Evolutionary conservation across 257 asterid genomes (phyloP).

Genomic region (Penstemon eatonii): DNA sequence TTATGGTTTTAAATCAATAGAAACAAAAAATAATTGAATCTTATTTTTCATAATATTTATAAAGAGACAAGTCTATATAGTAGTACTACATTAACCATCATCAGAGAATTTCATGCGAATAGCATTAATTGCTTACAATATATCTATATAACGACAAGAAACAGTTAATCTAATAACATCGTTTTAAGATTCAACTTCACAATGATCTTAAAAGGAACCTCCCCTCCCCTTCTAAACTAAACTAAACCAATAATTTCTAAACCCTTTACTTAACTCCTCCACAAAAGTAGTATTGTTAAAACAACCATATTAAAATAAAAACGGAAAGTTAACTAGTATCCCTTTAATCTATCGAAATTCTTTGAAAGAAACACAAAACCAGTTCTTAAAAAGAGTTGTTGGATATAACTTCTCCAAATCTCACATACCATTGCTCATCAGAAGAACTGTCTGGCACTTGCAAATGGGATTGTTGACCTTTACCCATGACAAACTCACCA

Average conservation of each 20-base stretch:
- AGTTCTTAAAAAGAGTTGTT: constrained; percentile 56
- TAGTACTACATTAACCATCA: neutral
- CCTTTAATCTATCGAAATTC: neutral
- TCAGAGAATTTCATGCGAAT: neutral
- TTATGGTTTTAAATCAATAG: too few species aligned
- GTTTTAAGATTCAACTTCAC: neutral
- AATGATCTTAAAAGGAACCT: neutral
- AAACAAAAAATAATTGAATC: too few species aligned
- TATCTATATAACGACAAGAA: neutral
- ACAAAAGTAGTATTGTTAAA: neutral
- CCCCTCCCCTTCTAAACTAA: neutral
- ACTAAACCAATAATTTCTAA: neutral
- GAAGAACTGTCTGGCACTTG: constrained; percentile 44
- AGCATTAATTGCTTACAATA: constrained; percentile 1
- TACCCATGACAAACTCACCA: constrained; percentile 49
- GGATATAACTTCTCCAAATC: constrained; percentile 84
- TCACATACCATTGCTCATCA: constrained; percentile 82
- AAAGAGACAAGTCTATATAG: neutral
- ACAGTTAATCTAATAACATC: neutral
- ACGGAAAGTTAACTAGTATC: neutral
- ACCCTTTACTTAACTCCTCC: neutral
- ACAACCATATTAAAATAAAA: constrained; percentile 6
- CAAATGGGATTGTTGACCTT: constrained; percentile 43
- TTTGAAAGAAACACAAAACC: neutral
- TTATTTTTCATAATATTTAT: neutral